Percentiles rank a stretch among this genome's conserved stretches.
Conservation (phyloP, 441 rosid genomes). For the Capsella rubella region DNA sequence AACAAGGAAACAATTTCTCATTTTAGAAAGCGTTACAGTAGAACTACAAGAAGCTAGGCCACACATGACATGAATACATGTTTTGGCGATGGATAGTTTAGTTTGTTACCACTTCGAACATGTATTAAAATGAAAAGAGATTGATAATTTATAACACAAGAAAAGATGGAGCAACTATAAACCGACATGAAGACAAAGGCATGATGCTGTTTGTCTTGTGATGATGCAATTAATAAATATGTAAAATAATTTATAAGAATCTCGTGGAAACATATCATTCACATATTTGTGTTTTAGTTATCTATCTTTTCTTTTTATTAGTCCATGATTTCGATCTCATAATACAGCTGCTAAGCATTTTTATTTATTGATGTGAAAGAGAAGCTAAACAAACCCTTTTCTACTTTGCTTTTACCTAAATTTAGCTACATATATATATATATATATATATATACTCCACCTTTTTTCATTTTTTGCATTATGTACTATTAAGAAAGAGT, state of each 20-base stretch:
- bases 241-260: not conserved
- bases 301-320: constrained; percentile 38
- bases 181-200: constrained; percentile 47
- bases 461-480: not conserved
- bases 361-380: constrained; percentile 43
- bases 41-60: not conserved
- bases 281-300: constrained; percentile 34
- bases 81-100: not conserved
- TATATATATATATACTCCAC: not conserved
- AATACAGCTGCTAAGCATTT: constrained; percentile 62
- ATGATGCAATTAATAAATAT: constrained; percentile 35
- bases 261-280: constrained; percentile 51
- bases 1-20: not conserved
- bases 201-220: constrained; percentile 47
- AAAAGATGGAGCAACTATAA: constrained; percentile 42
- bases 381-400: constrained; percentile 44
- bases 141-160: constrained; percentile 11
- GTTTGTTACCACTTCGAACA: constrained; percentile 13
- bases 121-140: constrained; percentile 2
- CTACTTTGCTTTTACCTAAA: constrained; percentile 31
- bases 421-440: not conserved
- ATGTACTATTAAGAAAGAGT: not conserved
- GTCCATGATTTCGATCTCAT: constrained; percentile 36
- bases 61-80: no score
- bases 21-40: not conserved